A percentile compares a stretch with the other conserved stretches of the same genome.
Evolutionary conservation across 768 basidiomycete species (phyloP).

Genomic region (Neoboletus brunneissimus): DNA sequence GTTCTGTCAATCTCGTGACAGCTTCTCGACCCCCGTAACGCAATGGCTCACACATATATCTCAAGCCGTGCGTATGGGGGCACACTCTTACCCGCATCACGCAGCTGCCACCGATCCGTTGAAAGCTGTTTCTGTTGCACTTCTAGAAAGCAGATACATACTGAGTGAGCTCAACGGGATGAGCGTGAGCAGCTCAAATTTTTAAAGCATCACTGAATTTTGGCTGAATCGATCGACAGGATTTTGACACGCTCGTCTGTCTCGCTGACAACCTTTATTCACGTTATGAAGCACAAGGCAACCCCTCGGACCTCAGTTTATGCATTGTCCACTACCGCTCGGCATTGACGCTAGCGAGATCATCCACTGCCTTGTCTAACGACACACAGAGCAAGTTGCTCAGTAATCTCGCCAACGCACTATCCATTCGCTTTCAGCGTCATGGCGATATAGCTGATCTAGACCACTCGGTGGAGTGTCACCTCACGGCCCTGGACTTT

Average conservation of each 20-base stretch:
- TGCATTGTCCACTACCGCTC: slow-evolving; percentile 29
- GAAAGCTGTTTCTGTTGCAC: not conserved
- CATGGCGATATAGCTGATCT: slow-evolving; percentile 27
- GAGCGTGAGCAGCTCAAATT: slow-evolving; percentile 18
- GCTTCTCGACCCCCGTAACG: slow-evolving; percentile 5
- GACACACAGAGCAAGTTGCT: slow-evolving; percentile 26
- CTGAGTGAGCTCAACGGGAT: slow-evolving; percentile 1
- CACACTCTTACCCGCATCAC: slow-evolving; percentile 1
- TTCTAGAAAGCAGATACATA: not conserved
- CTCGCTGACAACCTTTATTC: slow-evolving; percentile 26
- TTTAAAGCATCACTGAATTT: not conserved
- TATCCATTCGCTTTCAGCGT: slow-evolving; percentile 27
- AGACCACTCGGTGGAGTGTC: slow-evolving; percentile 28
- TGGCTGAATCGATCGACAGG: slow-evolving; percentile 10
- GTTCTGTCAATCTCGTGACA: slow-evolving; percentile 12
- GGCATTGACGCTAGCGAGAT: slow-evolving; percentile 22
- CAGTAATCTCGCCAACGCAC: slow-evolving; percentile 28
- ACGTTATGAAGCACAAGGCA: slow-evolving; percentile 20
- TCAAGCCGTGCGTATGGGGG: slow-evolving; percentile 1
- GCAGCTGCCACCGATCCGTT: not conserved
- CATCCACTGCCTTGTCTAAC: slow-evolving; percentile 14
- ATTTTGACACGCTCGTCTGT: slow-evolving; percentile 22
- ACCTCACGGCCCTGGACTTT: slow-evolving; percentile 26
- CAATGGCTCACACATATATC: slow-evolving; percentile 18
- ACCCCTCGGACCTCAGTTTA: slow-evolving; percentile 24